phyloP scores from a whole-genome alignment of 352 stramenopile species.

The Thalassiosira livingstoniorum region DNA sequence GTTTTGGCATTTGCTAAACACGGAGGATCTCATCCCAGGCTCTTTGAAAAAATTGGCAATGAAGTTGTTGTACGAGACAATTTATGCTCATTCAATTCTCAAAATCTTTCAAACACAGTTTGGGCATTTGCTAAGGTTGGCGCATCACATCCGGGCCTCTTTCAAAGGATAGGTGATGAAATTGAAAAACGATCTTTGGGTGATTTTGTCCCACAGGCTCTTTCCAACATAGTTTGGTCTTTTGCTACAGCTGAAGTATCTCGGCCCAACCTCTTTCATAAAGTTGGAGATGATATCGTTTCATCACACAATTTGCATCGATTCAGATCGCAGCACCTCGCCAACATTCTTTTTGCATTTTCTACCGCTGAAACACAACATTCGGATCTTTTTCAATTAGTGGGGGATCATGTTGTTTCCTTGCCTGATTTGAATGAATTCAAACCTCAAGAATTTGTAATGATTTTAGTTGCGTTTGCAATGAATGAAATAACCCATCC shows the following conservation, averaged over 20 bases:
- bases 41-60: constrained; percentile 10
- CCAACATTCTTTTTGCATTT: constrained; percentile 3
- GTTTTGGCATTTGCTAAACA: too few species aligned
- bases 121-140: constrained; percentile 16
- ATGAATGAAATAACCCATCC: too few species aligned
- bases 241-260: background rate
- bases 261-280: constrained; percentile 1
- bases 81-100: constrained; percentile 10
- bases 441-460: too few species aligned
- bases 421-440: background rate
- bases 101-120: constrained; percentile 11
- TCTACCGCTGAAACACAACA: background rate
- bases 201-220: background rate
- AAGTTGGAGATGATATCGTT: constrained; percentile 1
- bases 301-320: background rate
- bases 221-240: constrained; percentile 15
- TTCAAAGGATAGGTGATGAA: background rate
- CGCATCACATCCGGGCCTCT: constrained; percentile 3
- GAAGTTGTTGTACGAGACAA: background rate
- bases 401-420: background rate
- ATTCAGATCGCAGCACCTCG: constrained; percentile 12
- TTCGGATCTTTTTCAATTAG: background rate
- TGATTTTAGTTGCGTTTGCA: too few species aligned
- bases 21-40: too few species aligned
- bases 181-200: background rate